Evolutionary conservation across 495 filamentous ascomycete species (phyloP).

Genomic region (Podospora didyma): DNA sequence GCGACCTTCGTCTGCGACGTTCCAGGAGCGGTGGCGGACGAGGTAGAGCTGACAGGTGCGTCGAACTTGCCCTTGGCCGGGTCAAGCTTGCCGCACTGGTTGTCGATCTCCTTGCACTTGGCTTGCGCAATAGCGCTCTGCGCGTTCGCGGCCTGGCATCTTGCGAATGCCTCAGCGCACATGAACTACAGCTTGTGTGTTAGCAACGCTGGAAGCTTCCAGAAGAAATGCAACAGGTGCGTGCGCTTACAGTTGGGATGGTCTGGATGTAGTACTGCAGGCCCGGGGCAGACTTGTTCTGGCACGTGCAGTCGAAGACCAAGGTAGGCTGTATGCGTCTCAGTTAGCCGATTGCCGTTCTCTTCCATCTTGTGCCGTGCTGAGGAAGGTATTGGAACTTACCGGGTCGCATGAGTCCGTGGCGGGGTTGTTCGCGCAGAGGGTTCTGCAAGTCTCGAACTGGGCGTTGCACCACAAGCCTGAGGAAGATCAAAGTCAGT

Average conservation of each 20-base stretch:
- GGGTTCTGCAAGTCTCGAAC: constrained; percentile 31
- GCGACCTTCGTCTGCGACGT: constrained; percentile 1
- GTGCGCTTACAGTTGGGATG: constrained; percentile 33
- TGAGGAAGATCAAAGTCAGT: constrained; percentile 2
- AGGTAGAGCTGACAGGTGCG: constrained; percentile 4
- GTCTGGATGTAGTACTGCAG: constrained; percentile 36
- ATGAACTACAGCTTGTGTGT: constrained; percentile 21
- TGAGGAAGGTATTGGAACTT: constrained; percentile 1
- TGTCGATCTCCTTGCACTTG: constrained; percentile 31
- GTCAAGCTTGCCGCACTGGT: constrained; percentile 31
- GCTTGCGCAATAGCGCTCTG: constrained; percentile 22
- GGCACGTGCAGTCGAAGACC: constrained; percentile 29
- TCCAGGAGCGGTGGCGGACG: constrained; percentile 15
- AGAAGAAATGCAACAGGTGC: background rate
- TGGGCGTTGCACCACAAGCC: constrained; percentile 33
- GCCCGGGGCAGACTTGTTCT: constrained; percentile 29
- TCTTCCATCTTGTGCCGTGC: background rate
- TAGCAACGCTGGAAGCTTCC: background rate
- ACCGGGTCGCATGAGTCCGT: constrained; percentile 29
- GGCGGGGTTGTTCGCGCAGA: constrained; percentile 20
- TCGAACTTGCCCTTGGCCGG: constrained; percentile 21
- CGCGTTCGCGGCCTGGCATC: constrained; percentile 25
- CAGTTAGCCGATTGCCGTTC: constrained; percentile 6
- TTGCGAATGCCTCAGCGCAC: constrained; percentile 26
- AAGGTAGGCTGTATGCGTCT: constrained; percentile 19